phyloP scores from a whole-genome alignment of 768 basidiomycete genomes.

The Leccinellum luteum region DNA sequence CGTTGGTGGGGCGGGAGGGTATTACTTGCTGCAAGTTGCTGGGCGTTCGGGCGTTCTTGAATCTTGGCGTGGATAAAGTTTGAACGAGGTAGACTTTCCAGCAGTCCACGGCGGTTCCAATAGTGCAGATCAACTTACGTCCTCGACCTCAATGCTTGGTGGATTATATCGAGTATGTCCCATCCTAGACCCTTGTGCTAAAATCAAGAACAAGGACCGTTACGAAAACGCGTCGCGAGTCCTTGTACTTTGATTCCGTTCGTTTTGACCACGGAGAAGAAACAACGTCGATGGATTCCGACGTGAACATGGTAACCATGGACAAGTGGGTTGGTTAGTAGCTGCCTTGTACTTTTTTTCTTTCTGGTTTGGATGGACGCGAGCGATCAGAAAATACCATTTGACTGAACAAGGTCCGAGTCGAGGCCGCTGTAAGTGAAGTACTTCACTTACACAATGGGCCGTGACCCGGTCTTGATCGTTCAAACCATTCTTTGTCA shows the following conservation, averaged over 20 bases:
- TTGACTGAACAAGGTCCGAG: not conserved
- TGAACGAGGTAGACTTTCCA: not conserved
- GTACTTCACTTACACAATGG: no score
- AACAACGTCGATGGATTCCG: not conserved
- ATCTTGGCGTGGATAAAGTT: not conserved
- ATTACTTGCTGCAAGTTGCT: no score
- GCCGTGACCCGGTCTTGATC: no score
- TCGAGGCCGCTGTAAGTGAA: no score
- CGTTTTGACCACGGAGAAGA: not conserved
- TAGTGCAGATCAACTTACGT: not conserved
- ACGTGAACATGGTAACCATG: not conserved
- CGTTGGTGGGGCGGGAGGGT: not conserved
- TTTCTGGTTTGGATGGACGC: not conserved
- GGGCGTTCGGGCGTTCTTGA: not conserved
- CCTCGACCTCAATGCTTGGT: not conserved
- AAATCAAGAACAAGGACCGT: not conserved
- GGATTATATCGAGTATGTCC: not conserved
- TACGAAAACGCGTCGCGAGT: not conserved
- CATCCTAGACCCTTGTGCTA: not conserved
- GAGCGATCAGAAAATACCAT: no score
- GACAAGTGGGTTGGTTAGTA: not conserved
- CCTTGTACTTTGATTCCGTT: not conserved
- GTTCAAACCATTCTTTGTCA: no score
- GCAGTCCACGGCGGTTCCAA: not conserved
- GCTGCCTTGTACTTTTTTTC: not conserved